Evolutionary conservation across 2,329 filamentous ascomycete genomes (phyloP).

Genomic region (Calonectria leucothoes): DNA sequence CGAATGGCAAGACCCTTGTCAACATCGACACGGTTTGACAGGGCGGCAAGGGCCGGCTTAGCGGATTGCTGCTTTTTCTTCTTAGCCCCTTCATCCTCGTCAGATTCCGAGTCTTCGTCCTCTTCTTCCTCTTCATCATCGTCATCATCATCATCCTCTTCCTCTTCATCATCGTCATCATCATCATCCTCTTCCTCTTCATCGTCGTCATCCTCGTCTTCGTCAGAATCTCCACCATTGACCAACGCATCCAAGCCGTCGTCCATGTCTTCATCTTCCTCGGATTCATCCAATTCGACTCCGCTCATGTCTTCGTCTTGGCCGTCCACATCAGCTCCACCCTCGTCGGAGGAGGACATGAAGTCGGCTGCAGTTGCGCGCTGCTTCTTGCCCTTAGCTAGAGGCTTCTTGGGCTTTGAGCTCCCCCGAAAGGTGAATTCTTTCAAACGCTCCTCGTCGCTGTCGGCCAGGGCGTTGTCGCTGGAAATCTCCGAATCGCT

Average conservation of each 20-base stretch:
- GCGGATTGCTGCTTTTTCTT: slow-evolving; percentile 42
- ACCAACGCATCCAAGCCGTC: slow-evolving; percentile 50
- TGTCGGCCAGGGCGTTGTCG: slow-evolving; percentile 80
- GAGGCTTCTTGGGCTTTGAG: slow-evolving; percentile 58
- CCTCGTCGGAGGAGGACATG: slow-evolving; percentile 61
- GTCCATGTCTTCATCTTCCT: slow-evolving; percentile 52
- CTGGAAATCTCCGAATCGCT: slow-evolving; percentile 73
- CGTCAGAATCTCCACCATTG: slow-evolving; percentile 47
- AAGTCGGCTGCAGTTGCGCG: slow-evolving; percentile 68
- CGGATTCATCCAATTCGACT: slow-evolving; percentile 52
- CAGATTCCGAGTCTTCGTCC: slow-evolving; percentile 52
- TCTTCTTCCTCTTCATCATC: slow-evolving; percentile 49
- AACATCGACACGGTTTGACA: slow-evolving; percentile 66
- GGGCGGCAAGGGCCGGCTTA: slow-evolving; percentile 48
- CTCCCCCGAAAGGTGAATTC: slow-evolving; percentile 75
- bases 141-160: slow-evolving; percentile 50
- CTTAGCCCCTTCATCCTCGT: slow-evolving; percentile 47
- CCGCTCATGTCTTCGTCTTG: slow-evolving; percentile 48
- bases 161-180: slow-evolving; percentile 51
- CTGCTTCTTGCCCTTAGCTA: slow-evolving; percentile 47
- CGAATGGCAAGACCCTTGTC: slow-evolving; percentile 90
- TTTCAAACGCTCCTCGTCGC: slow-evolving; percentile 85
- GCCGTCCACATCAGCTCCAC: slow-evolving; percentile 48
- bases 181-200: slow-evolving; percentile 51
- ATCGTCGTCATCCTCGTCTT: slow-evolving; percentile 50